Conservation (phyloP, 2,329 filamentous ascomycete species). For the Simplicillium sp. region DNA sequence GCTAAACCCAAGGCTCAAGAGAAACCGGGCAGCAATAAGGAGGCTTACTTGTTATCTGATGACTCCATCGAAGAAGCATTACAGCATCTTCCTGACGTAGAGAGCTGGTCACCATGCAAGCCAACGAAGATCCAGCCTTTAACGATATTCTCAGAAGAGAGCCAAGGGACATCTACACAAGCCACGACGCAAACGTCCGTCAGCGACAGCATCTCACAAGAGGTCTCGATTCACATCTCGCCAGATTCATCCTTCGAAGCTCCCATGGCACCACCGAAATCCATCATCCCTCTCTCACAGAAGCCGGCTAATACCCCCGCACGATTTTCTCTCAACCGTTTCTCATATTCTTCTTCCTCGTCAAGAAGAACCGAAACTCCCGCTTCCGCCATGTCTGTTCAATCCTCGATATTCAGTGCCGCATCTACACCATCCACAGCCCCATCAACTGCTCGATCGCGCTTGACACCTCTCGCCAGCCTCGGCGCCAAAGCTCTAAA, state of each 20-base stretch:
- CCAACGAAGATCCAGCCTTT: constrained; percentile 23
- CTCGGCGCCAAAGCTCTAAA: constrained; percentile 35
- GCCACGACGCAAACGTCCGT: background rate
- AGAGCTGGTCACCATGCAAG: constrained; percentile 34
- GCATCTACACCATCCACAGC: constrained; percentile 29
- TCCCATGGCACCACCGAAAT: constrained; percentile 19
- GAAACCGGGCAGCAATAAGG: constrained; percentile 21
- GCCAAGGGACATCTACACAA: constrained; percentile 9
- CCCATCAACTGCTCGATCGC: constrained; percentile 31
- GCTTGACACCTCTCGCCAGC: constrained; percentile 43
- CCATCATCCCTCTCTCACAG: constrained; percentile 10
- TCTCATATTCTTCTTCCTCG: constrained; percentile 21
- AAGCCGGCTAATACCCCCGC: constrained; percentile 17
- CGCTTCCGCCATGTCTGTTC: constrained; percentile 21
- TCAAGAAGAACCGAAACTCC: constrained; percentile 20
- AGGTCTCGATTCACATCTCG: constrained; percentile 9
- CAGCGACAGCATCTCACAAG: constrained; percentile 5
- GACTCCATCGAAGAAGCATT: constrained; percentile 48
- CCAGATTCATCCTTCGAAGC: constrained; percentile 12
- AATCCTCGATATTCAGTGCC: constrained; percentile 25
- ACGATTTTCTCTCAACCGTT: constrained; percentile 20
- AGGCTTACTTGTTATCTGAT: constrained; percentile 41
- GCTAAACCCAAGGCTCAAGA: constrained; percentile 14
- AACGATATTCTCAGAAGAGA: constrained; percentile 35
- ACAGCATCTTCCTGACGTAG: constrained; percentile 38